Evolutionary conservation across 2,329 filamentous ascomycete genomes (phyloP).

Genomic region (Penicillium occitanis): DNA sequence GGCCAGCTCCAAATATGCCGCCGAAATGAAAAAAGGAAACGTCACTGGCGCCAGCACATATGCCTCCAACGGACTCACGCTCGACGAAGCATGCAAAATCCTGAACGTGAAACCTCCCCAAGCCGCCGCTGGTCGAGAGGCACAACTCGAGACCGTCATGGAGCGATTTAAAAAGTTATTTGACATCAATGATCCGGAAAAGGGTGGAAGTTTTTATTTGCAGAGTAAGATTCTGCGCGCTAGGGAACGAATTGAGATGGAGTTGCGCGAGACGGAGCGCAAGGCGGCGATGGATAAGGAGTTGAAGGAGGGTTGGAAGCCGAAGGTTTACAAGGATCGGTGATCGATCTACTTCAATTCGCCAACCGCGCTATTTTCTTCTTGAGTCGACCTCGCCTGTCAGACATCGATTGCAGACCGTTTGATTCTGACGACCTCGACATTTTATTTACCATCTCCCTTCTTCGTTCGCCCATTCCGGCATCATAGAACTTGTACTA

Average conservation of each 20-base stretch:
- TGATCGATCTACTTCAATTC: conserved; percentile 35
- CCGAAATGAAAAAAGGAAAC: conserved; percentile 65
- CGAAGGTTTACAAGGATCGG: conserved; percentile 89
- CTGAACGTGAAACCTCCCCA: conserved; percentile 90
- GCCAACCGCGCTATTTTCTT: not conserved
- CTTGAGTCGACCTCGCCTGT: not conserved
- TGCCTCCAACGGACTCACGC: conserved; percentile 72
- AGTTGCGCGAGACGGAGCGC: conserved; percentile 71
- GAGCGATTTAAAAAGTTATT: conserved; percentile 92
- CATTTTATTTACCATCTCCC: conserved; percentile 18
- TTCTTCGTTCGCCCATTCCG: conserved; percentile 17
- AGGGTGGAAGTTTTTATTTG: conserved; percentile 95
- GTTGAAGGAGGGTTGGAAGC: conserved; percentile 82
- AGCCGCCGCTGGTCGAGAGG: conserved; percentile 57
- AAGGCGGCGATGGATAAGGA: conserved; percentile 74
- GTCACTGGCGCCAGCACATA: conserved; percentile 54
- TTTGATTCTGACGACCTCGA: conserved; percentile 2
- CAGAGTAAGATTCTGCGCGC: conserved; percentile 95
- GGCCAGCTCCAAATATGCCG: conserved; percentile 78
- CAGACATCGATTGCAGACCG: not conserved
- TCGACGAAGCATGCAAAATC: conserved; percentile 96
- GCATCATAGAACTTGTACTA: conserved; percentile 22
- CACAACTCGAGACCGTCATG: conserved; percentile 76
- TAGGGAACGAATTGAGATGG: conserved; percentile 85
- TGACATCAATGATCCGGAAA: conserved; percentile 89